Percentiles rank a stretch among this genome's conserved stretches.
phyloP scores from a whole-genome alignment of 192 early-diverging fungal species.

The Mortierella claussenii region DNA sequence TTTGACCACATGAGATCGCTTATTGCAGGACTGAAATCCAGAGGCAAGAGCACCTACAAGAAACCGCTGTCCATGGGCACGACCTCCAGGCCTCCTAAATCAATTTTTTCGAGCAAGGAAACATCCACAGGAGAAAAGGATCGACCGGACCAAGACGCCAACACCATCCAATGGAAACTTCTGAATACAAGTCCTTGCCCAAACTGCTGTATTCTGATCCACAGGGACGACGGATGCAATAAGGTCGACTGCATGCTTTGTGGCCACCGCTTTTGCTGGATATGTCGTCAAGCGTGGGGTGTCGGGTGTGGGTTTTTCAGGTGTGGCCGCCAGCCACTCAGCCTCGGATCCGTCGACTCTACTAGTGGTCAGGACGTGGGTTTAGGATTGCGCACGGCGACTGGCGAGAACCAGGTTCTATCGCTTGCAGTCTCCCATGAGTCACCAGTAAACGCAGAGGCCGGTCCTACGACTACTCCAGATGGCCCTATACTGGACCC shows the following conservation, averaged over 20 bases:
- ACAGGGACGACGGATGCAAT: slow-evolving; percentile 77
- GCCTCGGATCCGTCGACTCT: not conserved
- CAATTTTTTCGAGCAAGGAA: too few species aligned
- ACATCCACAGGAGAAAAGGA: slow-evolving; percentile 13
- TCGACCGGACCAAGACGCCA: slow-evolving; percentile 44
- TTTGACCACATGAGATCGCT: slow-evolving; percentile 57
- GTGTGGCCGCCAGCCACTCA: slow-evolving; percentile 47
- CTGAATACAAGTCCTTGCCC: slow-evolving; percentile 67
- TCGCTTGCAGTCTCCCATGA: not conserved
- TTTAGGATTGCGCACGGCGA: too few species aligned
- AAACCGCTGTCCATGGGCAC: not conserved
- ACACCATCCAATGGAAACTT: slow-evolving; percentile 62
- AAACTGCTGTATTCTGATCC: slow-evolving; percentile 71
- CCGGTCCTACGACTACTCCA: not conserved
- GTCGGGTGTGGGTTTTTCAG: slow-evolving; percentile 73
- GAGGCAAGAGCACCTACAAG: not conserved
- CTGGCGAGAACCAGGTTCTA: slow-evolving; percentile 2
- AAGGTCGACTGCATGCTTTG: slow-evolving; percentile 75
- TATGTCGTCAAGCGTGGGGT: slow-evolving; percentile 66
- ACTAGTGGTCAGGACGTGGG: too few species aligned
- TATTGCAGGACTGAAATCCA: slow-evolving; percentile 3
- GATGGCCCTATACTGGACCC: slow-evolving; percentile 1
- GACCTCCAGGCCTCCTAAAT: not conserved
- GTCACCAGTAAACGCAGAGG: not conserved
- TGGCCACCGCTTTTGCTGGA: slow-evolving; percentile 75